Evolutionary conservation across 495 filamentous ascomycete species (phyloP).

Genomic region (Friedmanniomyces endolithicus): DNA sequence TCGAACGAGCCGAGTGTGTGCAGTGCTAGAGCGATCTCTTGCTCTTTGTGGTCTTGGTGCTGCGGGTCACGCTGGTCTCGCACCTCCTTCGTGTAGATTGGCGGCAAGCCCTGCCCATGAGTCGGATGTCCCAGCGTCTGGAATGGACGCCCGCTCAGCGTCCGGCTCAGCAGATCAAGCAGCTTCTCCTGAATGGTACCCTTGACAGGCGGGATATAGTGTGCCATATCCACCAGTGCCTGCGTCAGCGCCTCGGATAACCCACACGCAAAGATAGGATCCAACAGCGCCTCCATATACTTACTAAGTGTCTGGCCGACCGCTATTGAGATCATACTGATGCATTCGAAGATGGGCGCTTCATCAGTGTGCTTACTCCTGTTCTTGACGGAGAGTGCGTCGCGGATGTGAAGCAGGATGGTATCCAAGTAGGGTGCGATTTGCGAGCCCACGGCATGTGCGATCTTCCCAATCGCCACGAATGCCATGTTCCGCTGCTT

Average conservation of each 20-base stretch:
- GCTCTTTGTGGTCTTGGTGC: slow-evolving; percentile 59
- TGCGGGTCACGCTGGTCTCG: slow-evolving; percentile 73
- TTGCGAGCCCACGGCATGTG: slow-evolving; percentile 82
- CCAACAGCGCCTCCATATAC: slow-evolving; percentile 89
- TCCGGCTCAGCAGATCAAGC: slow-evolving; percentile 86
- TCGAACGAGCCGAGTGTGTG: slow-evolving; percentile 94
- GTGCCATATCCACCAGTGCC: slow-evolving; percentile 93
- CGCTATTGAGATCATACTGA: slow-evolving; percentile 88
- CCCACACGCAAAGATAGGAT: slow-evolving; percentile 93
- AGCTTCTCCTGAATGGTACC: slow-evolving; percentile 83
- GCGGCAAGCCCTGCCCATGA: slow-evolving; percentile 49
- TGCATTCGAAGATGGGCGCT: slow-evolving; percentile 92
- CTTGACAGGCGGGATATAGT: slow-evolving; percentile 93
- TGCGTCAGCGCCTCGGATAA: slow-evolving; percentile 85
- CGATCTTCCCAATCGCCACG: slow-evolving; percentile 86
- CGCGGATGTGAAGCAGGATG: slow-evolving; percentile 80
- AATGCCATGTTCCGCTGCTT: slow-evolving; percentile 88
- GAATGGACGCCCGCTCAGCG: slow-evolving; percentile 83
- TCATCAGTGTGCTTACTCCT: slow-evolving; percentile 66
- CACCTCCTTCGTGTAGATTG: slow-evolving; percentile 48
- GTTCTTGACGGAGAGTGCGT: slow-evolving; percentile 73
- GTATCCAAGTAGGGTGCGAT: slow-evolving; percentile 93
- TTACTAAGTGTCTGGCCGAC: slow-evolving; percentile 95
- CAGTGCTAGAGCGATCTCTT: slow-evolving; percentile 81
- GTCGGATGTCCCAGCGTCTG: slow-evolving; percentile 80